Percentiles rank a stretch among this genome's conserved stretches.
These are phyloP conservation scores for Zygosaccharomyces kombuchaensis DNA, from an alignment of 805 yeast genomes.

Conservation along the genomic window DNA sequence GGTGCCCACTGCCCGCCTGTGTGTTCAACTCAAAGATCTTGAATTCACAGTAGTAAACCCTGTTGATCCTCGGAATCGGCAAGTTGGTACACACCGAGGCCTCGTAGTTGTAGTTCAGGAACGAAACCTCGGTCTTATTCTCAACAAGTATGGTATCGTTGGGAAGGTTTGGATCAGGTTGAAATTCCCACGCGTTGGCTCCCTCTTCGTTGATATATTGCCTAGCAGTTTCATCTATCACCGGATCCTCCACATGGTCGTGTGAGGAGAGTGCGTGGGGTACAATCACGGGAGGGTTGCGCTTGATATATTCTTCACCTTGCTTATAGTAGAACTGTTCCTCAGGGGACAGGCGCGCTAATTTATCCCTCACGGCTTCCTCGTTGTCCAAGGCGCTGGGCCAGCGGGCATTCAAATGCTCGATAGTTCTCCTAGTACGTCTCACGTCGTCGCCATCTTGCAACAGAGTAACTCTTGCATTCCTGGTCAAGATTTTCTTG, in stretches of 20 bases:
- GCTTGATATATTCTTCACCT: conserved; percentile 38
- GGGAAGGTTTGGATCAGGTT: conserved; percentile 48
- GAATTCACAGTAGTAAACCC: conserved; percentile 83
- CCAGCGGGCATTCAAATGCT: conserved; percentile 24
- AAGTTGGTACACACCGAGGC: conserved; percentile 73
- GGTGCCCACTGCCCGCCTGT: conserved; percentile 29
- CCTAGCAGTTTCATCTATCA: conserved; percentile 33
- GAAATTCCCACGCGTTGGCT: conserved; percentile 84
- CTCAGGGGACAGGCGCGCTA: conserved; percentile 49
- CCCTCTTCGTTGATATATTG: conserved; percentile 79
- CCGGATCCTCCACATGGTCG: conserved; percentile 30
- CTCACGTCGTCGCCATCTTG: conserved; percentile 16
- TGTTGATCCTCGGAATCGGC: conserved; percentile 78
- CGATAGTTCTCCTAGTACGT: conserved; percentile 13
- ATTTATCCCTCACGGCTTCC: conserved; percentile 54
- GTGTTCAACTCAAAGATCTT: conserved; percentile 72
- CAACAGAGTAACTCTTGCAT: conserved; percentile 15
- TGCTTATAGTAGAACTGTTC: conserved; percentile 39
- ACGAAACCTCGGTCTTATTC: conserved; percentile 59
- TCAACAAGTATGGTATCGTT: conserved; percentile 56
- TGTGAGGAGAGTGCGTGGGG: conserved; percentile 30
- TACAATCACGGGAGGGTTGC: conserved; percentile 42
- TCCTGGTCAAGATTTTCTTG: conserved; percentile 11
- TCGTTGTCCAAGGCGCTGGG: conserved; percentile 66
- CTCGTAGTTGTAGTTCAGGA: conserved; percentile 52